Base-by-base conservation (phyloP, 2,329 filamentous ascomycete genomes). In the Plenodomus tracheiphilus region DNA sequence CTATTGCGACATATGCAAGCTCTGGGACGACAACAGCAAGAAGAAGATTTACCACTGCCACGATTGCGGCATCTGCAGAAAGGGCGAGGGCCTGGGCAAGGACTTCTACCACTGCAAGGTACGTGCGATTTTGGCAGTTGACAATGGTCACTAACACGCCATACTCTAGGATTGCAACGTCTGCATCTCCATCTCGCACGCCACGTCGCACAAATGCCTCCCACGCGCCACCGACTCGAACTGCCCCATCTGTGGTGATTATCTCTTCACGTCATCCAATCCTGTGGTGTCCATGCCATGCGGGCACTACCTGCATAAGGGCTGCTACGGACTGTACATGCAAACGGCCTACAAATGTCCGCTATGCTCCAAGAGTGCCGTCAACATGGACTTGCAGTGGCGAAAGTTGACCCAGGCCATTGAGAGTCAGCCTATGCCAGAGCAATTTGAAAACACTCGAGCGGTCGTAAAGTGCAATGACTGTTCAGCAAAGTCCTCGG, bases 61-160 rank as follows among this genome's bases (percentile, higher is more conserved):
- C 65, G 94, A 97, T 65, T 99, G 94, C 72, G 94, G 94, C 4
- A 96, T 99, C 53, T 99, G 94, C 69, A 84, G 94, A 49, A 86
- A 92, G 48, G 94, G 94, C 1, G 84, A 91, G 70, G 94, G 94
- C 1, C 77, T 99, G 22, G 93, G 94, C 3, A 97, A 96, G 69
- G 94, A 99, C 69, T 99, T 96, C 70, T 92, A 95, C 66, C 94
- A 99, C 73, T 99, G 94, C 87, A 95, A 96, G 83, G 91, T 93
- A 76, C 71, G 13, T 2, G 11, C n/a, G 75, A n/a, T 9, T 19
- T 30, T 16, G 13, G 3, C 19, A 7, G 2, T 8, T 8, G 7
- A 17, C 17, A n/a, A 3, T 10, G 13, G 7, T 28, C 43, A 35
- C 41, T 68, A 75, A 56, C 28, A 15, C 4, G 19, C 6, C 15